Evolutionary conservation across 164 flowering plant species (phyloP).

Genomic region (Pachysandra terminalis): DNA sequence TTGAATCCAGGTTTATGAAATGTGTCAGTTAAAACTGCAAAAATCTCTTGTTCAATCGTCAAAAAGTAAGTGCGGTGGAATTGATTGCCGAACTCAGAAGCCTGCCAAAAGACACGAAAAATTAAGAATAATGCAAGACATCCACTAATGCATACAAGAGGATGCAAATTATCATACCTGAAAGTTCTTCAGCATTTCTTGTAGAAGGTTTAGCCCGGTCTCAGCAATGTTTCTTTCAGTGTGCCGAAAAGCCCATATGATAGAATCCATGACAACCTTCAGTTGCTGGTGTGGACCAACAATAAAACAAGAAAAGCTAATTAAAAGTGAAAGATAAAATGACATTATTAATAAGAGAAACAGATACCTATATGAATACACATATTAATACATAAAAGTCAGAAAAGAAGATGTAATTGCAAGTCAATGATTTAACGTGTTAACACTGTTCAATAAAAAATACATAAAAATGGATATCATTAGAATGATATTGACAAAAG

Average conservation of each 20-base stretch:
- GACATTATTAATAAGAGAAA: neutral
- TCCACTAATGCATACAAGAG: neutral
- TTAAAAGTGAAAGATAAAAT: neutral
- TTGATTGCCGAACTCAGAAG: conserved; percentile 90
- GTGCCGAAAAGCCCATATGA: conserved; percentile 98
- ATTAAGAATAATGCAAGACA: neutral
- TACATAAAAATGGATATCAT: too few species aligned
- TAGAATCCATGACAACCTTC: conserved; percentile 96
- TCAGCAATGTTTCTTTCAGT: conserved; percentile 98
- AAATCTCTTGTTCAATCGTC: conserved; percentile 92
- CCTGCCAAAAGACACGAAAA: conserved; percentile 36
- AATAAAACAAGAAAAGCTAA: neutral
- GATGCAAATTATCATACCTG: conserved; percentile 47
- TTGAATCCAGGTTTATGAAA: conserved; percentile 99
- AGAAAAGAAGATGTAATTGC: neutral
- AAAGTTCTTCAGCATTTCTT: conserved; percentile 96
- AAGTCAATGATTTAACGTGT: too few species aligned
- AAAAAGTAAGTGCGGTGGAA: conserved; percentile 80
- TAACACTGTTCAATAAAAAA: too few species aligned
- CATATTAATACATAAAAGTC: neutral
- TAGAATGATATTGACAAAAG: too few species aligned
- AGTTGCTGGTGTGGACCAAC: conserved; percentile 55
- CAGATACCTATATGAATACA: neutral
- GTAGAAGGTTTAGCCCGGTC: conserved; percentile 86
- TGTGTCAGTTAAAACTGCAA: conserved; percentile 98